Percentiles rank a stretch among this genome's conserved stretches.
phyloP scores from a whole-genome alignment of 2,329 filamentous ascomycete species.

The Alternaria tenuissima region DNA sequence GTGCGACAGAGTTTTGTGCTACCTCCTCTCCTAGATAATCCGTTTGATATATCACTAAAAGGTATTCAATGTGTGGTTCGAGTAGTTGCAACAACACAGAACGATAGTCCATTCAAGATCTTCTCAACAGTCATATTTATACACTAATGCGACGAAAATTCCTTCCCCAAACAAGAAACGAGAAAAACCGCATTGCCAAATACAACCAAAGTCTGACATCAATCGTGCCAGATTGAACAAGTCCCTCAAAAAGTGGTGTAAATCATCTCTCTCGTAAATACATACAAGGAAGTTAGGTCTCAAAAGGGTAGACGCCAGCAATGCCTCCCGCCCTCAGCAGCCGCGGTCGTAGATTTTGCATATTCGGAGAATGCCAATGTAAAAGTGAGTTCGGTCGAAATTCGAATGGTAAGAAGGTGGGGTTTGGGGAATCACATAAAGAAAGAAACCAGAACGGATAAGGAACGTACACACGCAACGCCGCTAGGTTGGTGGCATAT shows the following conservation, averaged over 20 bases:
- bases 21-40: not conserved
- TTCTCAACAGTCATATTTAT: constrained; percentile 9
- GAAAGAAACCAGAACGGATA: not conserved
- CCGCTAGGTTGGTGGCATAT: not conserved
- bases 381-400: constrained; percentile 5
- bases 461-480: not conserved
- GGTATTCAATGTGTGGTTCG: not conserved
- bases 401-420: constrained; percentile 5
- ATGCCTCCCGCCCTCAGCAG: not conserved
- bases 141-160: constrained; percentile 7
- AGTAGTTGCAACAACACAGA: constrained; percentile 1
- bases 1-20: not conserved
- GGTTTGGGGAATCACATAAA: constrained; percentile 27
- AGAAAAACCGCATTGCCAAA: not conserved
- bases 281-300: constrained; percentile 13
- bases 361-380: not conserved
- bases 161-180: not conserved
- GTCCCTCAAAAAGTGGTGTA: not conserved
- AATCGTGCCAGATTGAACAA: constrained; percentile 9
- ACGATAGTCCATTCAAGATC: not conserved
- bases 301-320: constrained; percentile 6
- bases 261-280: constrained; percentile 14
- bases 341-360: not conserved
- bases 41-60: not conserved
- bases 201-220: not conserved